Conservation (phyloP, 2,329 filamentous ascomycete species). For the Sporothrix humicola region DNA sequence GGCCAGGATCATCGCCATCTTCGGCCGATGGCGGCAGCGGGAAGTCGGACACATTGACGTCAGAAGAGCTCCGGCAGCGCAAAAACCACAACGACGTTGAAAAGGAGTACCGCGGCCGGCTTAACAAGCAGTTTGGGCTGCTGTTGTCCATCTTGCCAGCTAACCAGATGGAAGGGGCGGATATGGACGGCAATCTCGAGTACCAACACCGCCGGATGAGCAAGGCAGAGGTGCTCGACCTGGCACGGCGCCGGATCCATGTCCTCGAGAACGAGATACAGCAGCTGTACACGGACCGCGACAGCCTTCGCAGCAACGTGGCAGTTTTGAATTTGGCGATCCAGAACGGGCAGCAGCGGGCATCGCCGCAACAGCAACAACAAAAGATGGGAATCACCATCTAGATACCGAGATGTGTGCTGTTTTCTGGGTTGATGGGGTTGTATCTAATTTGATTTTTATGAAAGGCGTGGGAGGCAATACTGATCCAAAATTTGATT, state of each 20-base stretch:
- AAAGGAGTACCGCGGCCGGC: slow-evolving; percentile 56
- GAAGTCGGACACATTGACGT: slow-evolving; percentile 32
- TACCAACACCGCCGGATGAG: slow-evolving; percentile 46
- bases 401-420: not conserved
- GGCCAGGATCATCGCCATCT: slow-evolving; percentile 16
- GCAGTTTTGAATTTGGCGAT: slow-evolving; percentile 31
- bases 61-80: slow-evolving; percentile 36
- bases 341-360: slow-evolving; percentile 29
- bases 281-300: slow-evolving; percentile 39
- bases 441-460: not conserved
- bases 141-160: slow-evolving; percentile 50
- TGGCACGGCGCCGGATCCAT: slow-evolving; percentile 51
- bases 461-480: not conserved
- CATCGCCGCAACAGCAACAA: not conserved
- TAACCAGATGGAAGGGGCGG: slow-evolving; percentile 32
- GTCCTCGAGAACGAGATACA: slow-evolving; percentile 49
- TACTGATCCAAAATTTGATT: not conserved
- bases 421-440: not conserved
- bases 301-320: slow-evolving; percentile 35
- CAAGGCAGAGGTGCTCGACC: slow-evolving; percentile 55
- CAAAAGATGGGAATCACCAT: slow-evolving; percentile 7
- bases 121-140: slow-evolving; percentile 54
- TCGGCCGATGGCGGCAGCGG: slow-evolving; percentile 30
- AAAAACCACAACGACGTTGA: slow-evolving; percentile 54
- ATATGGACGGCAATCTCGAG: slow-evolving; percentile 34